phyloP scores from a whole-genome alignment of 805 yeast genomes.

The Candida nonsorbophila region DNA sequence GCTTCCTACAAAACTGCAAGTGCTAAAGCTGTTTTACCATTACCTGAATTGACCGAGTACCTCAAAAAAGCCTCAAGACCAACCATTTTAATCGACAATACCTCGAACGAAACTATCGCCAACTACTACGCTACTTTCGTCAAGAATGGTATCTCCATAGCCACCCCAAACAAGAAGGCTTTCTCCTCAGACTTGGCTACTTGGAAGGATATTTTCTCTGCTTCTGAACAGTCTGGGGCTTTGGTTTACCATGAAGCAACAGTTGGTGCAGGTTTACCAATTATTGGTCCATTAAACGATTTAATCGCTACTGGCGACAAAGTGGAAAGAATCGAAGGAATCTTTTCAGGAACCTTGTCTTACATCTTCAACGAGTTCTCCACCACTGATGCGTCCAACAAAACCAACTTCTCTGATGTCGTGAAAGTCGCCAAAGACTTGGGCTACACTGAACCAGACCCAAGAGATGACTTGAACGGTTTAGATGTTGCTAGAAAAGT shows the following conservation, averaged over 20 bases:
- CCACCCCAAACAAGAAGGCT: conserved; percentile 98
- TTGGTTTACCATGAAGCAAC: conserved; percentile 97
- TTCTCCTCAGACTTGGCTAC: conserved; percentile 70
- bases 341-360: conserved; percentile 92
- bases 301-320: conserved; percentile 90
- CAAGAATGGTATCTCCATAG: conserved; percentile 78
- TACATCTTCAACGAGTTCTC: conserved; percentile 94
- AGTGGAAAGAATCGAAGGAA: conserved; percentile 88
- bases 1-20: conserved; percentile 50
- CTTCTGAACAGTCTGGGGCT: conserved; percentile 52
- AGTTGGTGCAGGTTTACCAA: conserved; percentile 97
- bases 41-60: conserved; percentile 55
- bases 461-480: conserved; percentile 98
- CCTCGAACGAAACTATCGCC: conserved; percentile 79
- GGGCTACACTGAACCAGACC: conserved; percentile 99
- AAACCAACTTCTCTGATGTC: conserved; percentile 80
- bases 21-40: conserved; percentile 44
- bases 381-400: conserved; percentile 49
- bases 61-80: conserved; percentile 67
- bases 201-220: conserved; percentile 71
- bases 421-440: conserved; percentile 82
- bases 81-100: conserved; percentile 86
- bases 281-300: conserved; percentile 84
- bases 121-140: conserved; percentile 71
- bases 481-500: conserved; percentile 98